Evolutionary conservation across 768 basidiomycete species (phyloP), one percentile per base, ranked within the genome.

Genomic region (Xerocomellus intermedius): DNA sequence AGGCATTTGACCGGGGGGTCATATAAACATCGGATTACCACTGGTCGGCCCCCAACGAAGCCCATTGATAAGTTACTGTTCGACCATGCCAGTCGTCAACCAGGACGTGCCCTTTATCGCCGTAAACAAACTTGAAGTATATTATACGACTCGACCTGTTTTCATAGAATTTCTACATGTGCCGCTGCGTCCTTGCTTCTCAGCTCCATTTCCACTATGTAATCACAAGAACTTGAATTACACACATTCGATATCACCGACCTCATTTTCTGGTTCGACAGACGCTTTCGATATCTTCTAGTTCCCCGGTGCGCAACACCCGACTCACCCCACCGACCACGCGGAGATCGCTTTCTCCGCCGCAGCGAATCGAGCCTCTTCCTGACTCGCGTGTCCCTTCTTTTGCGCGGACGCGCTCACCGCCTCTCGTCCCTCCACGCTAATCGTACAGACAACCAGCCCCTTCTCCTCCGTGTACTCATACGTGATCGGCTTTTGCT

Each of bases 351-450:
- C 85, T 57, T 75, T 71, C 66, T 89, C 86, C 6, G 87, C 84
- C 2, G 82, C 87, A 16, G 77, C 74, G 50, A 85, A 84, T 58
- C 80, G 82, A 30, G 85, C 87, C 62, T 86, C 84, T 41, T 85
- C 83, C 62, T 80, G 73, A 48, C 82, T 87, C 5, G 81, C 75
- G 48, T 76, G 77, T 3, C 87, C 85, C 50, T 75, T 68, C 59
- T 75, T 78, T 49, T 81, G 78, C 35, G 80, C 70, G 42, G 69
- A 62, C 33, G 60, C 69, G 24, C 57, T 54, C 32, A 71, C 64
- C 44, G 60, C 21, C 50, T 73, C 74, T 19, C 73, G 79, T 52
- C 85, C 82, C 10, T 86, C 72, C 19, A 79, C 44, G 13, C 77
- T 73, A 13, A 74, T 68, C 33, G 67, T 62, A 61, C 87, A 89